Conservation (phyloP, 1,284 basidiomycete species). For the Tylopilus sp. region DNA sequence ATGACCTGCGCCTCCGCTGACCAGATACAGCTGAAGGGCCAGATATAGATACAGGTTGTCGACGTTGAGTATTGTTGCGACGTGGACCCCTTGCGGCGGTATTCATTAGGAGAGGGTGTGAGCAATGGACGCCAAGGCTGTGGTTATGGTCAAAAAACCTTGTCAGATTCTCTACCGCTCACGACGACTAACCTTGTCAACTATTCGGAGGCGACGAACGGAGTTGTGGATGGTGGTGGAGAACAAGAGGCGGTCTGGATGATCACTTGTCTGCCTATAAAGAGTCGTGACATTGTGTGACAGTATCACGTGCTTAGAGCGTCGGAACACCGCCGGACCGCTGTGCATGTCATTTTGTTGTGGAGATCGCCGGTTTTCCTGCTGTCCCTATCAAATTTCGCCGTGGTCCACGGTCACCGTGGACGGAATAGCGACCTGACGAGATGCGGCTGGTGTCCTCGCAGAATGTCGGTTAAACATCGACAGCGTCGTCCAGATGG, state of each 20-base stretch:
- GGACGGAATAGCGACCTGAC: neutral
- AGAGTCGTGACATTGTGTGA: slow-evolving; percentile 14
- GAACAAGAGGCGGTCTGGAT: neutral
- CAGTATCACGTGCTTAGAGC: slow-evolving; percentile 13
- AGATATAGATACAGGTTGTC: slow-evolving; percentile 17
- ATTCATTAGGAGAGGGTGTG: slow-evolving; percentile 15
- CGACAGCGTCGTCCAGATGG: no score
- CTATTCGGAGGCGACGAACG: neutral
- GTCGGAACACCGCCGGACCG: neutral
- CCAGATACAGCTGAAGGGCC: slow-evolving; percentile 14
- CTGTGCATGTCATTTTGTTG: neutral
- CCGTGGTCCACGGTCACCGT: neutral
- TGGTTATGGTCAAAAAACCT: neutral
- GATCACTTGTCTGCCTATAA: slow-evolving; percentile 16
- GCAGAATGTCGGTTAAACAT: neutral
- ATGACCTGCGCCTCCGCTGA: slow-evolving; percentile 27
- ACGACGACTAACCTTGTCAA: slow-evolving; percentile 7
- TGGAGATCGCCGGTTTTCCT: neutral
- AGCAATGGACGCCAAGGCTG: neutral
- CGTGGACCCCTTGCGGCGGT: slow-evolving; percentile 23
- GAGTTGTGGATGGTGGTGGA: slow-evolving; percentile 15
- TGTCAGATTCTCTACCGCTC: neutral
- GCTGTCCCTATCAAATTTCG: neutral
- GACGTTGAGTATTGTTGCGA: slow-evolving; percentile 24
- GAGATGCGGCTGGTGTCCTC: neutral